Base-by-base conservation (phyloP, 2,329 filamentous ascomycete species). In the Colletotrichum spinosum region DNA sequence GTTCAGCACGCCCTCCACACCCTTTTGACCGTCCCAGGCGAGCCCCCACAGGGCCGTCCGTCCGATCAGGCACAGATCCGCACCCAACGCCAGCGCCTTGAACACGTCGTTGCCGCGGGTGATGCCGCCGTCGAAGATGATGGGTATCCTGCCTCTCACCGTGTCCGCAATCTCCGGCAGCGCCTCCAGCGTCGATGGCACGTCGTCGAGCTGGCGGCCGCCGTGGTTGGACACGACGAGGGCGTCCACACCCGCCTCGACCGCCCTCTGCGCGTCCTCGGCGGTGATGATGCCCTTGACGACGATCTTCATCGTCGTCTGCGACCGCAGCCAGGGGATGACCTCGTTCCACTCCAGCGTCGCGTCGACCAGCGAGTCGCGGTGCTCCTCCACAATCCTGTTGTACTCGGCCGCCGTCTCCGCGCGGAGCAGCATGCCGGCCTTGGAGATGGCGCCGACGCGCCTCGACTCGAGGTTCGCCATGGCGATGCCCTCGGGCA, bases 251-350 rank as follows among this genome's bases (percentile, higher is more conserved):
- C 68, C 66, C 35, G 68, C 60, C 41, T 67, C 57, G 5, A 71
- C 67, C 2, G 70, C 70, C 11, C 69, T 60, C 10, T 68, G 65
- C 4, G 68, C 69, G 44, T 71, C 70, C 17, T 69, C 68, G 1
- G 60, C 60, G 3, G 70, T 70, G 56, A 70, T 54, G 11, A 70
- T 66, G 2, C 69, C 69, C 60, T 70, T 70, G 9, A 74, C 60
- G 3, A 72, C 64, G 34, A 73, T 72, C 53, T 69, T 68, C 70
- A 73, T 71, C 52, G 51, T 69, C 1, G 71, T 73, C 12, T 67
- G 60, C n/a, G 55, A 57, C 9, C 71, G 65, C 1, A 73, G 69
- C 64, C 67, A 72, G 2, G 51, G 58, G 10, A 74, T 71, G 4
- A 68, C 65, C 41, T 70, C 60, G 4, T 53, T 55, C 72, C 72